Base-by-base conservation (phyloP, 371 early-diverging fungal species). In the Rhizomucor pusillus region DNA sequence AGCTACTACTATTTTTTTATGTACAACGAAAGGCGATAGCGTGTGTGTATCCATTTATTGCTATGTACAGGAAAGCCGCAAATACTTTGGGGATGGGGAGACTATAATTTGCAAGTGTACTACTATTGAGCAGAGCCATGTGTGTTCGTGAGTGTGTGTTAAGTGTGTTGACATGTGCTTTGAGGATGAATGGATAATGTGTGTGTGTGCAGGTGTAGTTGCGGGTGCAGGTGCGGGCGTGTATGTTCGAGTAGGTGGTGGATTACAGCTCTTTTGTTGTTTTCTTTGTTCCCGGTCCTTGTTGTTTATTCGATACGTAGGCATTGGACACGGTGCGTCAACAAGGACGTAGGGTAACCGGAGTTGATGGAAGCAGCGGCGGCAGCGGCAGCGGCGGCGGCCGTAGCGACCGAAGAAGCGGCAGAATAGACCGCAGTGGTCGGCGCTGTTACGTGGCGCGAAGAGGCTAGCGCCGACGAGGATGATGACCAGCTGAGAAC, bases 401-500 rank as follows among this genome's bases (percentile, higher is more conserved):
- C 45, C 23, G 52, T 35, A 18, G 56, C 56, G n/a, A 51, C 41
- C 19, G 50, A 25, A 29, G 56, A 51, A 19, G 23, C n/a, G 23
- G 49, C 35, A 23, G 24, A 34, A 34, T 51, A 47, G 20, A 47
- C 33, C 34, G 57, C 39, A 22, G 35, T 20, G 16, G 47, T 52
- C 20, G 52, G 14, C 44, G 54, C 10, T n/a, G 52, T 18, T 39
- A 39, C 14, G 41, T 52, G 36, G 46, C 47, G 43, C 40, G 56
- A 55, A 33, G 9, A n/a, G 10, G 48, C 45, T 34, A 48, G 48
- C 22, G 55, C 56, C 45, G 58, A 58, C 20, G 58, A 36, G 3
- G 71, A 71, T 57, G 71, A 71, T 54, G 73, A 72, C 73, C 73
- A 73, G 65, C 73, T 73, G 61, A 73, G 47, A 46, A 73, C 69